phyloP scores from a whole-genome alignment of 2,329 filamentous ascomycete species.

The Colletotrichum lini region DNA sequence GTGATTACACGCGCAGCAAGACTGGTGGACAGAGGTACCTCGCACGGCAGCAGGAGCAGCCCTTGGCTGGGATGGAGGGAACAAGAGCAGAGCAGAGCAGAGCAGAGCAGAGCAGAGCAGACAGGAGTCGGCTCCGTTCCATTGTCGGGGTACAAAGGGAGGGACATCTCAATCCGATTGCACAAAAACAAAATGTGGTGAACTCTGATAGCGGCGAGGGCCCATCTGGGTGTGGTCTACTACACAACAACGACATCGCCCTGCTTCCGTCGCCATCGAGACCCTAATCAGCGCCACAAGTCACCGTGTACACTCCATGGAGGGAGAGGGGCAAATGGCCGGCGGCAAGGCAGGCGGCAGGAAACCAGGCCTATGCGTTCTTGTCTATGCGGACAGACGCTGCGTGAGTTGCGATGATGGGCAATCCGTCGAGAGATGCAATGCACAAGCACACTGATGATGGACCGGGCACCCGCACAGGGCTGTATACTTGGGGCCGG shows the following conservation, averaged over 20 bases:
- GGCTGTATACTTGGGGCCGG: slow-evolving; percentile 1
- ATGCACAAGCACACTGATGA: slow-evolving; percentile 19
- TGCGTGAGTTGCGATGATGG: slow-evolving; percentile 17
- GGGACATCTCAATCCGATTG: background rate
- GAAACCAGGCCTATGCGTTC: slow-evolving; percentile 26
- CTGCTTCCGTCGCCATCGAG: too few species aligned
- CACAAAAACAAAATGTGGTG: background rate
- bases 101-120: too few species aligned
- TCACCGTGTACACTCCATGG: background rate
- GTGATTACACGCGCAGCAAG: slow-evolving; percentile 30
- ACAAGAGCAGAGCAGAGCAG: too few species aligned
- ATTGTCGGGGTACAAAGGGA: background rate
- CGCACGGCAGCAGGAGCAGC: slow-evolving; percentile 6
- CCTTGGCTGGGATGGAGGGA: background rate
- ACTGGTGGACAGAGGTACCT: slow-evolving; percentile 24
- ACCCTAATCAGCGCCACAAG: background rate
- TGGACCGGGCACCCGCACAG: slow-evolving; percentile 6
- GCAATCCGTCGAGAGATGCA: slow-evolving; percentile 18
- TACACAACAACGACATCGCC: too few species aligned
- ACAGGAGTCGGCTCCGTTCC: too few species aligned
- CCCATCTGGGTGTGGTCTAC: too few species aligned
- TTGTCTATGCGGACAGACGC: background rate
- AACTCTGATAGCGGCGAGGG: background rate
- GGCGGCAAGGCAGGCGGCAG: slow-evolving; percentile 10
- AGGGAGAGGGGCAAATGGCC: slow-evolving; percentile 15